phyloP scores from a whole-genome alignment of 2,329 filamentous ascomycete species.

The Venturia effusa region DNA sequence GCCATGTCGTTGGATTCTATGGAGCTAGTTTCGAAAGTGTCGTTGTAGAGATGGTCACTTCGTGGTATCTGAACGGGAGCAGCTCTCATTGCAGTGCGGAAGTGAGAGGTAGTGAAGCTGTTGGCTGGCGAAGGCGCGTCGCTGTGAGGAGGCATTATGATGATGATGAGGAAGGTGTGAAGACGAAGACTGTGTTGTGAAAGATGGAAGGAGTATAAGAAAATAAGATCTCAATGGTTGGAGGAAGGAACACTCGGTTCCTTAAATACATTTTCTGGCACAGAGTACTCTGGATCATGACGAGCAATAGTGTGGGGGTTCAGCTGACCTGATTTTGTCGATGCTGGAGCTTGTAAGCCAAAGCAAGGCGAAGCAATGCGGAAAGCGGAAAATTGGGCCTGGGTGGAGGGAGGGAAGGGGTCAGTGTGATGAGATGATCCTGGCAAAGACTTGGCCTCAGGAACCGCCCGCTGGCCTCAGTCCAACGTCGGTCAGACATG shows the following conservation, averaged over 20 bases:
- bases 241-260: background rate
- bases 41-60: constrained; percentile 23
- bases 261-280: background rate
- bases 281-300: background rate
- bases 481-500: background rate
- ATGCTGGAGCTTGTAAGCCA: background rate
- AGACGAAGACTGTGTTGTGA: background rate
- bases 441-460: background rate
- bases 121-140: constrained; percentile 12
- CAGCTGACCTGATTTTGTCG: constrained; percentile 6
- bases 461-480: background rate
- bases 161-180: background rate
- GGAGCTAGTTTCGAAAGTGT: constrained; percentile 27
- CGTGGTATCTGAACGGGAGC: constrained; percentile 22
- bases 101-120: constrained; percentile 11
- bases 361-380: constrained; percentile 1
- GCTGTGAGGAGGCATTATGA: constrained; percentile 13
- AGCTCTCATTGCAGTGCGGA: constrained; percentile 10
- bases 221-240: background rate
- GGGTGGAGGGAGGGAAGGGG: constrained; percentile 3
- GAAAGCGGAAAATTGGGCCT: constrained; percentile 8
- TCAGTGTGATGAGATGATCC: background rate
- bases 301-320: constrained; percentile 2
- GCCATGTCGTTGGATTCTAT: constrained; percentile 24
- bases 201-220: background rate